phyloP scores from a whole-genome alignment of 257 asterid species.

The Nicotiana obtusifolia region DNA sequence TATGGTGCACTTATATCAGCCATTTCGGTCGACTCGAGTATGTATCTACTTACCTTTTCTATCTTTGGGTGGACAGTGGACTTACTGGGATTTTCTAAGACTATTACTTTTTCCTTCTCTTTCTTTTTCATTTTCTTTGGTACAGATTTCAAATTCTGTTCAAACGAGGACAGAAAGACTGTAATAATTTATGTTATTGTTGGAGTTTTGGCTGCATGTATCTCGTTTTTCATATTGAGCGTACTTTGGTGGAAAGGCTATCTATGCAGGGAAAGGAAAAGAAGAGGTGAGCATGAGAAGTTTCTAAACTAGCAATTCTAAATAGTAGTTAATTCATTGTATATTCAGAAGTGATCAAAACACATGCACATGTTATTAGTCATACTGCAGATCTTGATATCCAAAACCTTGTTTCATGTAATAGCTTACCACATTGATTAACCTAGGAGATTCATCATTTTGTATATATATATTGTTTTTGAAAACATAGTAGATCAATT shows the following conservation, averaged over 20 bases:
- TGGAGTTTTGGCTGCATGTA: constrained; percentile 36
- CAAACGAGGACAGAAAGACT: constrained; percentile 45
- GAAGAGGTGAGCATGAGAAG: constrained; percentile 39
- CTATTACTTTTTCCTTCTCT: not conserved
- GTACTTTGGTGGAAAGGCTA: constrained; percentile 67
- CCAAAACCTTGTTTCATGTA: not conserved
- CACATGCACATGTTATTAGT: not conserved
- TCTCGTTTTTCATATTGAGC: constrained; percentile 33
- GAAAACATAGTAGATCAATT: not conserved
- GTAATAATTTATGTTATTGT: constrained; percentile 37
- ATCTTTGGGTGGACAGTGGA: not conserved
- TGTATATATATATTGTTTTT: too few relatives aligned
- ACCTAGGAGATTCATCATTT: not conserved
- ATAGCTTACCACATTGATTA: not conserved
- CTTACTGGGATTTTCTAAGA: not conserved
- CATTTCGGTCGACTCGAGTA: constrained; percentile 64
- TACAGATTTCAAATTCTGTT: constrained; percentile 68
- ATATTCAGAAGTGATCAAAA: not conserved
- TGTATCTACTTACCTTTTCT: constrained; percentile 7
- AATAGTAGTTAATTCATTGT: not conserved
- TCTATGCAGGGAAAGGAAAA: constrained; percentile 33
- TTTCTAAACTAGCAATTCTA: not conserved
- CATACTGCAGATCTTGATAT: not conserved
- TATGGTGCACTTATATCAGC: constrained; percentile 94
- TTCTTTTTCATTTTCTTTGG: constrained; percentile 6